Percentiles rank a stretch among this genome's conserved stretches.
phyloP scores from a whole-genome alignment of 805 yeast species.

The Deakozyma indianensis region DNA sequence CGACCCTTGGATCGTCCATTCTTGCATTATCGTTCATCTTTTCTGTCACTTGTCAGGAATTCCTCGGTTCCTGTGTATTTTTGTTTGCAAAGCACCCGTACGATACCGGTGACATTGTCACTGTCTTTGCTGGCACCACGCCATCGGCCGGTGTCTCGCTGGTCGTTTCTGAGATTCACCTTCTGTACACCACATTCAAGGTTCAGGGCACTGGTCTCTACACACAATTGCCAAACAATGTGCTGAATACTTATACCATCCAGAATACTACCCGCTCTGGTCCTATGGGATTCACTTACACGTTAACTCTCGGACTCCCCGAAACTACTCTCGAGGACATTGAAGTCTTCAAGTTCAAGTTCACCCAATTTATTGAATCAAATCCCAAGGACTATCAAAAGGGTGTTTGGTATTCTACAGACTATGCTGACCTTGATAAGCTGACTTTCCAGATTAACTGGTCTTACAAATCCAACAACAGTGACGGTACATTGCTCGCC shows the following conservation, averaged over 20 bases:
- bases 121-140: slow-evolving; percentile 8
- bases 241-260: slow-evolving; percentile 23
- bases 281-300: slow-evolving; percentile 13
- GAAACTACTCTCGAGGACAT: slow-evolving; percentile 23
- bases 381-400: slow-evolving; percentile 24
- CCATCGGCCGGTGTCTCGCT: slow-evolving; percentile 13
- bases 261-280: slow-evolving; percentile 25
- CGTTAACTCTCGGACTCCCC: slow-evolving; percentile 21
- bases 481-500: slow-evolving; percentile 18
- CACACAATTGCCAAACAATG: slow-evolving; percentile 24
- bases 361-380: slow-evolving; percentile 17
- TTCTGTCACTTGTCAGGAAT: slow-evolving; percentile 23
- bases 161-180: slow-evolving; percentile 20
- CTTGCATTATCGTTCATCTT: slow-evolving; percentile 26
- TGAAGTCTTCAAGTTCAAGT: slow-evolving; percentile 16
- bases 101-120: slow-evolving; percentile 27
- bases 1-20: slow-evolving; percentile 26
- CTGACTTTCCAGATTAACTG: slow-evolving; percentile 16
- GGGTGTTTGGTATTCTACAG: slow-evolving; percentile 19
- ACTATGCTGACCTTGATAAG: slow-evolving; percentile 21
- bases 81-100: slow-evolving; percentile 28
- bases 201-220: slow-evolving; percentile 15
- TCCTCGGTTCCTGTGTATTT: slow-evolving; percentile 25
- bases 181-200: slow-evolving; percentile 23
- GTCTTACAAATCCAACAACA: slow-evolving; percentile 18